A percentile compares a stretch with the other conserved stretches of the same genome.
Conservation (phyloP, 306 rosid genomes). For the Acmispon strigosus region DNA sequence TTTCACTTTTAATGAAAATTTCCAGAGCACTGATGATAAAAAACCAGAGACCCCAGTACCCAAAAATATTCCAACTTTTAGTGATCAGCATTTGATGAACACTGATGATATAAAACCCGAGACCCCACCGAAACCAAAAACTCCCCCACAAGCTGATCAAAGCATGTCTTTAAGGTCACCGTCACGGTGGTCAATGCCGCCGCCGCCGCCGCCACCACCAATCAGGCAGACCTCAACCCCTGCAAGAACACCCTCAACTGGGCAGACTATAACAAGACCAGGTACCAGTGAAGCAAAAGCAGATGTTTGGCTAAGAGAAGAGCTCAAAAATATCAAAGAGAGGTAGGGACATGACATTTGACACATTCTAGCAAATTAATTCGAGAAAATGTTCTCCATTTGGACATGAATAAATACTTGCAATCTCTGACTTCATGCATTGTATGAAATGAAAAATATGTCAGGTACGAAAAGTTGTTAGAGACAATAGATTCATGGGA, state of each 20-base stretch:
- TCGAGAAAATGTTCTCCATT: neutral
- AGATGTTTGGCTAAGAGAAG: constrained; percentile 62
- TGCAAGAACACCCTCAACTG: constrained; percentile 9
- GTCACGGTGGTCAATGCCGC: neutral
- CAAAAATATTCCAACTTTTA: constrained; percentile 18
- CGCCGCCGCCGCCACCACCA: neutral
- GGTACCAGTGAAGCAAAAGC: constrained; percentile 30
- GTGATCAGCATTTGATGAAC: constrained; percentile 13
- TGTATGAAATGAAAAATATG: neutral
- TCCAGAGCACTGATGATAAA: neutral
- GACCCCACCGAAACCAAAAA: constrained; percentile 8
- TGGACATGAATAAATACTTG: neutral
- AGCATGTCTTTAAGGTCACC: constrained; percentile 19
- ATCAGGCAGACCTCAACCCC: neutral
- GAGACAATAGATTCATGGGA: constrained; percentile 66
- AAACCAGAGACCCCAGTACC: constrained; percentile 28
- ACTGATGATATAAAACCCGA: constrained; percentile 18
- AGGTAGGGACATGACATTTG: constrained; percentile 37
- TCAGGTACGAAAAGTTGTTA: constrained; percentile 53
- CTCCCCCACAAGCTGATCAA: neutral
- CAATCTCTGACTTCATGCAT: neutral
- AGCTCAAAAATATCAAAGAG: constrained; percentile 46
- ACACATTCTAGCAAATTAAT: neutral
- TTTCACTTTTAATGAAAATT: constrained; percentile 16
- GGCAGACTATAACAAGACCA: constrained; percentile 18